Evolutionary conservation across 768 basidiomycete genomes (phyloP), one percentile per base, ranked within the genome.

Genomic region (Panaeolus cyanescens): DNA sequence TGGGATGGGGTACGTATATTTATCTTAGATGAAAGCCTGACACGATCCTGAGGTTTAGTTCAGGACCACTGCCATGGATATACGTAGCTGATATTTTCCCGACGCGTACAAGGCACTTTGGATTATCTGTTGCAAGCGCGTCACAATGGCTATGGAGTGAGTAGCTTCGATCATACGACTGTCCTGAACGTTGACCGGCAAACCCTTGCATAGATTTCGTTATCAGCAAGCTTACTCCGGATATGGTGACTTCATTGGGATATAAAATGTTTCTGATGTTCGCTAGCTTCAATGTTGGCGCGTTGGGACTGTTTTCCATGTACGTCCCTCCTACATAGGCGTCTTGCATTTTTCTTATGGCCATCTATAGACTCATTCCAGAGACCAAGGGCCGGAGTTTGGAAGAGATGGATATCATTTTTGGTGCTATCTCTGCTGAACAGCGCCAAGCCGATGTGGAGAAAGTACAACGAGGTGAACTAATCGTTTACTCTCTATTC

Each of bases 61-160:
- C 58, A 80, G 78, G 80, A 25, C 81, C 80, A 13, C 67, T 82
- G 25, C 76, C 75, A 34, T 77, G 81, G 80, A 83, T 91, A 20
- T 90, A 89, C 65, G 89, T 88, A 39, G 80, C 91, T 5, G 93
- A 95, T 71, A 93, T 95, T 66, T 95, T 95, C 83, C 89, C 90
- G 6, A 95, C 91, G 12, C 79, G 92, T 40, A 93, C 92, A 15
- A 80, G 93, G 60, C 89, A 92, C 67, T 93, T 89, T 66, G 93
- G 93, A 34, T 76, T 95, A 20, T 83, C 91, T 0, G 74, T 86
- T 4, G 93, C 89, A 0, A 88, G 89, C 60, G 85, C 86, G 15
- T 86, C 90, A 3, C 93, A 95, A 60, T 94, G 92, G 92, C 74
- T 95, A 8, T 93, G 83, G 82, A 92, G 89, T 89, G 65, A 59